Percentiles rank a stretch among this genome's conserved stretches.
Evolutionary conservation across 768 basidiomycete genomes (phyloP).

Genomic region (Coprinellus aureogranulatus): DNA sequence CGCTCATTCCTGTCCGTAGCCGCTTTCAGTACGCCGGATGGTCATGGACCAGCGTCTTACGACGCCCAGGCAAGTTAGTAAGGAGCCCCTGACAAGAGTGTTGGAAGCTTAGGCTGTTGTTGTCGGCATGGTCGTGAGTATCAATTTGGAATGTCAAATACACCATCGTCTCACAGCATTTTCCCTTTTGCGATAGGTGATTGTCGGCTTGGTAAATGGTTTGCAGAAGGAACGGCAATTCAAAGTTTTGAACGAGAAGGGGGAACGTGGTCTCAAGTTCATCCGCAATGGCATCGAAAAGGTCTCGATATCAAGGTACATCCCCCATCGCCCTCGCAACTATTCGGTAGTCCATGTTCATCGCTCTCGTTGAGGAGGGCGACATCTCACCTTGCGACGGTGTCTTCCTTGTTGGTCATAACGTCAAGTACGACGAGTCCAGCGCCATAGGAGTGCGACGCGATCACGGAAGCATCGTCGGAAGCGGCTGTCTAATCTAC

Average conservation of each 20-base stretch:
- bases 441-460: constrained; percentile 96
- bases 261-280: constrained; percentile 86
- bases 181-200: constrained; percentile 44
- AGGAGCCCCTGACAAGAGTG: too few species aligned
- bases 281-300: constrained; percentile 70
- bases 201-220: constrained; percentile 94
- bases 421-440: constrained; percentile 93
- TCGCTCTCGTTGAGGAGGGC: constrained; percentile 89
- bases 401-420: constrained; percentile 88
- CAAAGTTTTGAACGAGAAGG: constrained; percentile 85
- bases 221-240: constrained; percentile 99
- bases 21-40: too few species aligned
- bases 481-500: constrained; percentile 63
- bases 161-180: not conserved
- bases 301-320: constrained; percentile 77
- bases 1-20: too few species aligned
- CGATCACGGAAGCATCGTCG: constrained; percentile 84
- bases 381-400: constrained; percentile 97
- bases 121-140: constrained; percentile 69
- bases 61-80: too few species aligned
- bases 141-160: not conserved
- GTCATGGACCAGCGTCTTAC: too few species aligned
- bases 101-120: too few species aligned
- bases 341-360: constrained; percentile 17
- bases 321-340: constrained; percentile 1